Conservation (phyloP, 2,329 filamentous ascomycete genomes). For the Nemania abortiva region DNA sequence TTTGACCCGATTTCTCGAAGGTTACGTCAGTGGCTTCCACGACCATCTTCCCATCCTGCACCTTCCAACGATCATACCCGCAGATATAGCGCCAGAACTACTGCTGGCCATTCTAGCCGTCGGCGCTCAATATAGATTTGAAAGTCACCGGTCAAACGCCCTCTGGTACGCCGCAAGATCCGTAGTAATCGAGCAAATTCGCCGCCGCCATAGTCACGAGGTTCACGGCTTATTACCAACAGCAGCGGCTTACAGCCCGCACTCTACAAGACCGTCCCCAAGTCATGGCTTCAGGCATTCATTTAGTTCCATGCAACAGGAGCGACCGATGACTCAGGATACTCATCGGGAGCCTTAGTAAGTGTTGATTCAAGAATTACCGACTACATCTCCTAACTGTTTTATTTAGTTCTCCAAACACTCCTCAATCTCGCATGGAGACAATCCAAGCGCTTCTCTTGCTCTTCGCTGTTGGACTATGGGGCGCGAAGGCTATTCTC, state of each 20-base stretch:
- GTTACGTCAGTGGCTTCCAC: conserved; percentile 76
- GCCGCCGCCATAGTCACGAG: conserved; percentile 67
- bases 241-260: conserved; percentile 69
- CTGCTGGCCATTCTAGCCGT: conserved; percentile 76
- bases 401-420: conserved; percentile 64
- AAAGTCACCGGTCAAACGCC: conserved; percentile 68
- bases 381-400: conserved; percentile 6
- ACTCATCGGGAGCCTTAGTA: conserved; percentile 71
- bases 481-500: conserved; percentile 71
- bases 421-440: conserved; percentile 69
- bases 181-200: conserved; percentile 69
- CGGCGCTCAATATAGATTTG: conserved; percentile 74
- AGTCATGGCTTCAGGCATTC: conserved; percentile 69
- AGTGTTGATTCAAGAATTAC: conserved; percentile 46
- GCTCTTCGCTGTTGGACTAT: conserved; percentile 70
- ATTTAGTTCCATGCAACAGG: conserved; percentile 69
- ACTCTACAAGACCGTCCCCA: conserved; percentile 70
- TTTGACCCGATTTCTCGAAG: conserved; percentile 75
- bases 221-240: conserved; percentile 68
- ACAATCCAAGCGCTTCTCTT: conserved; percentile 74
- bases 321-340: conserved; percentile 68
- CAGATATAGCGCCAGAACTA: conserved; percentile 75
- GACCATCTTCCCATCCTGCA: conserved; percentile 72
- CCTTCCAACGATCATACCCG: conserved; percentile 72
- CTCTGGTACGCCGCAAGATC: conserved; percentile 72